Evolutionary conservation across 2,329 filamentous ascomycete species (phyloP).

Genomic region (Penicillium sp.): DNA sequence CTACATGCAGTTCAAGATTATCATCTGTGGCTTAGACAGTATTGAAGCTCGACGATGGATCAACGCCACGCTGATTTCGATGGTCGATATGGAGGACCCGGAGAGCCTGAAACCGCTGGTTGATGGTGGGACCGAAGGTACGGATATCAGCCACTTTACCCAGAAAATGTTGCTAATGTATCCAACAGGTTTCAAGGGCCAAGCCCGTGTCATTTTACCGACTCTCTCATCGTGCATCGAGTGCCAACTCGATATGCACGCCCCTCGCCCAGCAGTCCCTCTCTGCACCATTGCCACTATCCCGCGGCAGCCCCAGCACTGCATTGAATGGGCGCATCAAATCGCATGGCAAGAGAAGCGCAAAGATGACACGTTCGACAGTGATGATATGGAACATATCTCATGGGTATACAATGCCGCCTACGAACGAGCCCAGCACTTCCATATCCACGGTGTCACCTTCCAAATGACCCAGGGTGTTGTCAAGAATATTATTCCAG

Average conservation of each 20-base stretch:
- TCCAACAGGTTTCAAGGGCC: slow-evolving; percentile 79
- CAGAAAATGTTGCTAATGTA: slow-evolving; percentile 16
- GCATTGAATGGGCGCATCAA: slow-evolving; percentile 97
- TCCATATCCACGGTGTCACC: slow-evolving; percentile 86
- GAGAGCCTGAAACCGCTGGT: slow-evolving; percentile 91
- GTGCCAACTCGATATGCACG: slow-evolving; percentile 97
- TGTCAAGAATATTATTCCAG: slow-evolving; percentile 98
- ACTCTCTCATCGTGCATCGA: slow-evolving; percentile 95
- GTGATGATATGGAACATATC: slow-evolving; percentile 93
- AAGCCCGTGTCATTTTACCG: slow-evolving; percentile 86
- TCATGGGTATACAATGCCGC: slow-evolving; percentile 93
- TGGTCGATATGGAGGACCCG: slow-evolving; percentile 78
- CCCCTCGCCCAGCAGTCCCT: slow-evolving; percentile 91
- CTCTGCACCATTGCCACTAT: slow-evolving; percentile 96
- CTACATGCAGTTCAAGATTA: slow-evolving; percentile 93
- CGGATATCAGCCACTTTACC: background rate
- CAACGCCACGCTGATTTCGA: slow-evolving; percentile 84
- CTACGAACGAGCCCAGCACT: slow-evolving; percentile 74
- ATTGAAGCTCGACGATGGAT: slow-evolving; percentile 99
- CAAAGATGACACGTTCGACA: slow-evolving; percentile 81
- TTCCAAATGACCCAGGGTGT: slow-evolving; percentile 96
- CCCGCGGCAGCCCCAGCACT: slow-evolving; percentile 94
- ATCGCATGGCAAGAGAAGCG: slow-evolving; percentile 92
- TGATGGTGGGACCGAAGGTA: slow-evolving; percentile 90
- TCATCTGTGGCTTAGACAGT: slow-evolving; percentile 92